phyloP scores from a whole-genome alignment of 768 basidiomycete species.

The Mycena galericulata region DNA sequence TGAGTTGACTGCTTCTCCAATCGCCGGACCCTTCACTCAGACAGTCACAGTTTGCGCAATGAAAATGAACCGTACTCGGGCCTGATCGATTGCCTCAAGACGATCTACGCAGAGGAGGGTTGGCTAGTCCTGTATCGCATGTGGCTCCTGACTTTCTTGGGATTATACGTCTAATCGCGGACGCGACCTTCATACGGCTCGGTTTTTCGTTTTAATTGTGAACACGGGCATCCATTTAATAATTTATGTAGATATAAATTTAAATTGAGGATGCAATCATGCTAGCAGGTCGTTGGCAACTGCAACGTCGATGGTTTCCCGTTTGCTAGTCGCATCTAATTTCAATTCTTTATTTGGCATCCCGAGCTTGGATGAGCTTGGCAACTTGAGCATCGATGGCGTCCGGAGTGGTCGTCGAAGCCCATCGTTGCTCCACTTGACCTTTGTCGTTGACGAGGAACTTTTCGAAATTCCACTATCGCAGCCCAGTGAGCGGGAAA shows the following conservation, averaged over 20 bases:
- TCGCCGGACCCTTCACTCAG: background rate
- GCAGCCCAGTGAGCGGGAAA: background rate
- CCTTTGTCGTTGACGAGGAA: conserved; percentile 87
- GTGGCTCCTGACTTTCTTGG: conserved; percentile 47
- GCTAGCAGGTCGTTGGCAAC: no score
- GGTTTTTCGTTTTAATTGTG: background rate
- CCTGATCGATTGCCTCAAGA: conserved; percentile 44
- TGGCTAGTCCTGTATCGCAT: conserved; percentile 48
- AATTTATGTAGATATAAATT: conserved; percentile 14
- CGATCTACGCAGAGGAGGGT: conserved; percentile 51
- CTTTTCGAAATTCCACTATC: conserved; percentile 92
- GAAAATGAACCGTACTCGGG: conserved; percentile 46
- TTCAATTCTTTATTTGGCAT: conserved; percentile 38
- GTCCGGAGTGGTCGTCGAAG: conserved; percentile 78
- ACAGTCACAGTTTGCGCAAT: conserved; percentile 37
- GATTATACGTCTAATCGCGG: background rate
- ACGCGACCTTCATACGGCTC: background rate
- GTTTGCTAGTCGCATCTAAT: background rate
- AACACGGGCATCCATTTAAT: background rate
- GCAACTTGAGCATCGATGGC: conserved; percentile 73
- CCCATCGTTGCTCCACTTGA: conserved; percentile 80
- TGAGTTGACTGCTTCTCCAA: conserved; percentile 2
- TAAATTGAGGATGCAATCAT: no score
- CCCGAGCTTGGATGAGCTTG: conserved; percentile 73
- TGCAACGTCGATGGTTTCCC: no score